A percentile compares a stretch with the other conserved stretches of the same genome.
Conservation (phyloP, 257 asterid species). For the Vinca minor region DNA sequence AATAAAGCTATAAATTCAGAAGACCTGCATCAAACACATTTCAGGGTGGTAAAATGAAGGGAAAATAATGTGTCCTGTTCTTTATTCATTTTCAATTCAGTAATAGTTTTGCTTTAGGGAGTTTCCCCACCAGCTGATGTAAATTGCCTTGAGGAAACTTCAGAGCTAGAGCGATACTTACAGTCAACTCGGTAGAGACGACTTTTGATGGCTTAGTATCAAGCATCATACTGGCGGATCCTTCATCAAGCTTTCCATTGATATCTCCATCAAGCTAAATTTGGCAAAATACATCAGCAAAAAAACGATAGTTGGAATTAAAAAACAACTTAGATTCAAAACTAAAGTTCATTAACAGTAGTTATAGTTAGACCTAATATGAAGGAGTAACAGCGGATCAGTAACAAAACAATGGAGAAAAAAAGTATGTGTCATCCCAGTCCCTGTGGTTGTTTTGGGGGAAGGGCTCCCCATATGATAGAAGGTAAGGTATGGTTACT, state of each 20-base stretch:
- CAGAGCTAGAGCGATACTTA: constrained; percentile 30
- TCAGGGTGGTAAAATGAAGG: background rate
- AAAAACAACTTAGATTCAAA: background rate
- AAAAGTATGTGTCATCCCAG: background rate
- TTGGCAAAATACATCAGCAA: constrained; percentile 10
- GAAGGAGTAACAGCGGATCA: background rate
- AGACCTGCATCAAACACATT: background rate
- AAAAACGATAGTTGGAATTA: background rate
- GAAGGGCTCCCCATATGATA: background rate
- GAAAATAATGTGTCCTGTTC: background rate
- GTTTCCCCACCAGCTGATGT: constrained; percentile 1
- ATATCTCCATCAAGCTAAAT: constrained; percentile 68
- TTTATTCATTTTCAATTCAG: background rate
- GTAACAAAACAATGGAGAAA: background rate
- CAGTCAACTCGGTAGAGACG: constrained; percentile 81
- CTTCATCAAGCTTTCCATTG: constrained; percentile 90
- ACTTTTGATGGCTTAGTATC: constrained; percentile 95
- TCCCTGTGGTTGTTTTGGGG: background rate
- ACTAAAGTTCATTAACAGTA: background rate
- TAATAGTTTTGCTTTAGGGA: background rate
- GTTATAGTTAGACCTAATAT: background rate
- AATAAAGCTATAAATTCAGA: background rate
- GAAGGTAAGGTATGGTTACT: background rate
- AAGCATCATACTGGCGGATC: constrained; percentile 67
- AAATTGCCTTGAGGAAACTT: background rate